These are phyloP conservation scores for Podospora comata DNA, from an alignment of 495 filamentous ascomycete species.

Conservation along the genomic window DNA sequence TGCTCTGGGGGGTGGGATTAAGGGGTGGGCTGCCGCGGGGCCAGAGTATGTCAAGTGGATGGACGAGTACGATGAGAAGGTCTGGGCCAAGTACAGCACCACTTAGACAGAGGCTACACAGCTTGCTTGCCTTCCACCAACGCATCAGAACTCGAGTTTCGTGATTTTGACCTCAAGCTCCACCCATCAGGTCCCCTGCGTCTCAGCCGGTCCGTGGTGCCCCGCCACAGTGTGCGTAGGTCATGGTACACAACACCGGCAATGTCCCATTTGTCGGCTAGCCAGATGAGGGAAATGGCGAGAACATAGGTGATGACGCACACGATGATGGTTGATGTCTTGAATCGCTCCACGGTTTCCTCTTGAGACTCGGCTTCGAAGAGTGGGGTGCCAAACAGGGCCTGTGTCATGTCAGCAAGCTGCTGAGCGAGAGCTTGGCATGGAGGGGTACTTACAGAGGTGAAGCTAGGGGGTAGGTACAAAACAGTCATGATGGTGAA, in stretches of 20 bases:
- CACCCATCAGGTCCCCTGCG: neutral
- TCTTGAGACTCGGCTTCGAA: conserved; percentile 9
- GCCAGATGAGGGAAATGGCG: conserved; percentile 9
- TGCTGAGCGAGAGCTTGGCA: neutral
- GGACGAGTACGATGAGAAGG: conserved; percentile 54
- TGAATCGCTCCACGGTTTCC: conserved; percentile 11
- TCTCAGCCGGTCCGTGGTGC: neutral
- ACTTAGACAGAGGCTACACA: neutral
- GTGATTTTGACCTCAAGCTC: neutral
- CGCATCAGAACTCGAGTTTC: neutral
- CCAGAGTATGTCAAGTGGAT: conserved; percentile 53
- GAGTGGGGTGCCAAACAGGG: conserved; percentile 8
- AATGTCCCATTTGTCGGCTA: conserved; percentile 12
- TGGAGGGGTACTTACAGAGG: conserved; percentile 13
- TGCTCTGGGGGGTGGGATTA: conserved; percentile 58
- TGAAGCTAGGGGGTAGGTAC: conserved; percentile 14
- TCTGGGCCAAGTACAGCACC: conserved; percentile 38
- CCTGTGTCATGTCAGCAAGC: neutral
- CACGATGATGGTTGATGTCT: conserved; percentile 12
- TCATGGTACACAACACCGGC: neutral
- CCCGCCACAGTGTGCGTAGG: neutral
- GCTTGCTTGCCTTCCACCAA: neutral
- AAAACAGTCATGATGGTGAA: conserved; percentile 22
- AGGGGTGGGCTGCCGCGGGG: conserved; percentile 61
- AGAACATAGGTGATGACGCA: conserved; percentile 16